A percentile compares a stretch with the other conserved stretches of the same genome.
Evolutionary conservation across 768 basidiomycete genomes (phyloP).

Genomic region (Russula dissimulans): DNA sequence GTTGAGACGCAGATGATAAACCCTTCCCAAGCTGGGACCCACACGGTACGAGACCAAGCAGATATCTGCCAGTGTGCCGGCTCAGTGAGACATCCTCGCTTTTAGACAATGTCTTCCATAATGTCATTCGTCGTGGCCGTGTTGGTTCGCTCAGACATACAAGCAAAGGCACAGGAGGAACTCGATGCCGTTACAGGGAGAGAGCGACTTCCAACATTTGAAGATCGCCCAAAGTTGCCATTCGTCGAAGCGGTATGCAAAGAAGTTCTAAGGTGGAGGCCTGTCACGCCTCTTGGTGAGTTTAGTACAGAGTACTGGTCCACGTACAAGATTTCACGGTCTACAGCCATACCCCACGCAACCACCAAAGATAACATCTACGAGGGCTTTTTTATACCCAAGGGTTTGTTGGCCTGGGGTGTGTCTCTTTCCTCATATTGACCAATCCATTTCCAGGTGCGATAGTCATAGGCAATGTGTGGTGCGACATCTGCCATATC

Average conservation of each 20-base stretch:
- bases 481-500: neutral
- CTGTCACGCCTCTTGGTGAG: neutral
- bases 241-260: slow-evolving; percentile 4
- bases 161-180: neutral
- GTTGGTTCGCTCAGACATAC: neutral
- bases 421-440: too few species aligned
- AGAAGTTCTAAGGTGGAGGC: slow-evolving; percentile 2
- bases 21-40: too few species aligned
- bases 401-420: neutral
- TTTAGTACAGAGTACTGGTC: neutral
- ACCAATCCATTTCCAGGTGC: neutral
- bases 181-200: neutral
- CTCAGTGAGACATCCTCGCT: neutral
- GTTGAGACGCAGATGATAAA: too few species aligned
- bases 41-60: neutral
- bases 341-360: neutral
- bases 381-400: slow-evolving; percentile 8
- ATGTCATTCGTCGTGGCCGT: neutral
- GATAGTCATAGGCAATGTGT: neutral
- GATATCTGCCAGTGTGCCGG: neutral
- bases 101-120: neutral
- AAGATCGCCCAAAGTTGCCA: slow-evolving; percentile 1
- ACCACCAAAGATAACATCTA: neutral
- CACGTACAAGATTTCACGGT: neutral
- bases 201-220: slow-evolving; percentile 1